phyloP scores from a whole-genome alignment of 2,329 filamentous ascomycete genomes.

The Delphinella strobiligena region DNA sequence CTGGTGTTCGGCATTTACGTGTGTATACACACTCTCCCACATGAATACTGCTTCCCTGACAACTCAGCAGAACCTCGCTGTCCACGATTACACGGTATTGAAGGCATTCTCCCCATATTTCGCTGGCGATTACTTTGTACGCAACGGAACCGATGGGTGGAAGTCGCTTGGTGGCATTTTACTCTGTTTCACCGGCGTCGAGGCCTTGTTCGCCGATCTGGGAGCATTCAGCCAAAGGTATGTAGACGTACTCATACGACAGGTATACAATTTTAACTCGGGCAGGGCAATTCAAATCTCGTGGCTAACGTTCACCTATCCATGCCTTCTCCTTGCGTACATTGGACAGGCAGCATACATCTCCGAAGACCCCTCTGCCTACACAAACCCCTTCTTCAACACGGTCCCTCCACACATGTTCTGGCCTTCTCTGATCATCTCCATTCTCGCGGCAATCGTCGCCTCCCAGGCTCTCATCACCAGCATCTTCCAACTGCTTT shows the following conservation, averaged over 20 bases:
- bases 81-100: constrained; percentile 36
- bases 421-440: constrained; percentile 56
- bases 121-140: constrained; percentile 48
- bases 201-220: constrained; percentile 66
- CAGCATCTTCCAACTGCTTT: constrained; percentile 57
- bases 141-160: constrained; percentile 51
- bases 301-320: constrained; percentile 50
- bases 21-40: constrained; percentile 10
- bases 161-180: constrained; percentile 53
- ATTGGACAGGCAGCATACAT: constrained; percentile 67
- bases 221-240: constrained; percentile 53
- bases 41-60: constrained; percentile 15
- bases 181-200: constrained; percentile 66
- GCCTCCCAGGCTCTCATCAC: constrained; percentile 72
- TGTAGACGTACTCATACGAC: constrained; percentile 1
- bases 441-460: constrained; percentile 53
- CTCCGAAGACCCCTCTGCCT: constrained; percentile 45
- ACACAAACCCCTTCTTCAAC: constrained; percentile 63
- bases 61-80: constrained; percentile 25
- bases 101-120: constrained; percentile 44
- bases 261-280: constrained; percentile 3
- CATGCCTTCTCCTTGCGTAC: constrained; percentile 55
- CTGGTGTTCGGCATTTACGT: constrained; percentile 49
- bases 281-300: constrained; percentile 55
- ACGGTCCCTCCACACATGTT: constrained; percentile 55